Evolutionary conservation across 768 basidiomycete species (phyloP).

Genomic region (Amanita exitialis): DNA sequence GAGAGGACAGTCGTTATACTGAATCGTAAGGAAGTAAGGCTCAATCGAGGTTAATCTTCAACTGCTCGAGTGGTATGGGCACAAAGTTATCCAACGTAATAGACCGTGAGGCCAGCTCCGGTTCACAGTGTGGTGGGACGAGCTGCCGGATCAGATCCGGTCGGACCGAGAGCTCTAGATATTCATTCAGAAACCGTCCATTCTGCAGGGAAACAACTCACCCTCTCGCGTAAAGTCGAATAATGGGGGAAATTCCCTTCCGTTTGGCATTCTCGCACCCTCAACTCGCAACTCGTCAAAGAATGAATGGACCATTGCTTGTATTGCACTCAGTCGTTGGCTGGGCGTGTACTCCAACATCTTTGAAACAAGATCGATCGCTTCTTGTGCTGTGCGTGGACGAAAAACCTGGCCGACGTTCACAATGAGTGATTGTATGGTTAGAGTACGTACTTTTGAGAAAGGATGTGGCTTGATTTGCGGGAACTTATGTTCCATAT

Average conservation of each 20-base stretch:
- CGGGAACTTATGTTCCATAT: slow-evolving; percentile 99
- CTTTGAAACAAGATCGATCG: slow-evolving; percentile 92
- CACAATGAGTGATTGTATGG: slow-evolving; percentile 5
- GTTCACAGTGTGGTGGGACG: slow-evolving; percentile 84
- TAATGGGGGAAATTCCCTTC: slow-evolving; percentile 88
- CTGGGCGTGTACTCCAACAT: slow-evolving; percentile 97
- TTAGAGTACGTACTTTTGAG: slow-evolving; percentile 59
- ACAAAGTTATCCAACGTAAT: slow-evolving; percentile 88
- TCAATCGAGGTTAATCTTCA: slow-evolving; percentile 92
- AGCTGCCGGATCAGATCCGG: slow-evolving; percentile 90
- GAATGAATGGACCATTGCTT: slow-evolving; percentile 92
- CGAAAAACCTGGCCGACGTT: slow-evolving; percentile 75
- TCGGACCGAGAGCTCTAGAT: slow-evolving; percentile 85
- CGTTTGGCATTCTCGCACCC: slow-evolving; percentile 92
- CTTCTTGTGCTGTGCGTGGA: slow-evolving; percentile 91
- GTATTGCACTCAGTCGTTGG: slow-evolving; percentile 79
- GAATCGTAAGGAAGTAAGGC: slow-evolving; percentile 9
- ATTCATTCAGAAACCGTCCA: not conserved
- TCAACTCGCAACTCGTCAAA: slow-evolving; percentile 92
- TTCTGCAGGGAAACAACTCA: slow-evolving; percentile 28
- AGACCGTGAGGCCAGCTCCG: slow-evolving; percentile 76
- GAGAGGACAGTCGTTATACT: slow-evolving; percentile 10
- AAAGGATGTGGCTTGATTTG: slow-evolving; percentile 99
- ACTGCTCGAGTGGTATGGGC: slow-evolving; percentile 94
- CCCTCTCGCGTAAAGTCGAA: slow-evolving; percentile 97